Percentiles rank a stretch among this genome's conserved stretches.
These are phyloP conservation scores for Eucalyptus cloeziana DNA, from an alignment of 345 rosid genomes.

Conservation along the genomic window DNA sequence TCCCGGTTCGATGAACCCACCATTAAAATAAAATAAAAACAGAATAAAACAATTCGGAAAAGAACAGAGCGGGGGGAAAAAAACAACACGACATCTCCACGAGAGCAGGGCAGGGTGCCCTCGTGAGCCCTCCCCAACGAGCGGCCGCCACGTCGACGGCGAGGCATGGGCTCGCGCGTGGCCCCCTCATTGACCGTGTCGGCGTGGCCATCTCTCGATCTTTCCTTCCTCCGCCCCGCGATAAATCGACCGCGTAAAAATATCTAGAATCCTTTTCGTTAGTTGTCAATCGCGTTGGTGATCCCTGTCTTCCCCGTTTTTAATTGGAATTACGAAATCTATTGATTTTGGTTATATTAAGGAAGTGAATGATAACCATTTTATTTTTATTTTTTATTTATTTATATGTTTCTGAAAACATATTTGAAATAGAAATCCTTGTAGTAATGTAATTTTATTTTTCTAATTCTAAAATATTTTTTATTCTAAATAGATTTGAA, in stretches of 20 bases:
- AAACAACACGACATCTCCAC: neutral
- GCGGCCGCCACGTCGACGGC: neutral
- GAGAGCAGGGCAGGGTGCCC: neutral
- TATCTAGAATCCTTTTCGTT: neutral
- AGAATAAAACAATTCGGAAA: neutral
- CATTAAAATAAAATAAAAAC: neutral
- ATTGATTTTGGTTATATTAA: fast-evolving
- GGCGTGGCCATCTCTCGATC: neutral
- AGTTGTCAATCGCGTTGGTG: neutral
- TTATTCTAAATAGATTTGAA: too few relatives aligned
- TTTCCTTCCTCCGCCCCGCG: neutral
- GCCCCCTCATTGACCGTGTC: neutral
- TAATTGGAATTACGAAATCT: fast-evolving
- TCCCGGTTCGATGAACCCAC: neutral
- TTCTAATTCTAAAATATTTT: fast-evolving
- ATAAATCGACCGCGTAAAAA: too few relatives aligned
- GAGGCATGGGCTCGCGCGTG: neutral
- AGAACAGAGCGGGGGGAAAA: fast-evolving
- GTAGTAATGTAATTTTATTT: too few relatives aligned
- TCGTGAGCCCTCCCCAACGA: neutral
- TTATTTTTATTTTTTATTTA: too few relatives aligned
- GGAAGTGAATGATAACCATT: fast-evolving
- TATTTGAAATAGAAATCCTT: fast-evolving
- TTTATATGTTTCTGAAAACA: too few relatives aligned
- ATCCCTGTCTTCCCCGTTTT: fast-evolving